Conservation (phyloP, 2,329 filamentous ascomycete species). For the Polychaeton citri region DNA sequence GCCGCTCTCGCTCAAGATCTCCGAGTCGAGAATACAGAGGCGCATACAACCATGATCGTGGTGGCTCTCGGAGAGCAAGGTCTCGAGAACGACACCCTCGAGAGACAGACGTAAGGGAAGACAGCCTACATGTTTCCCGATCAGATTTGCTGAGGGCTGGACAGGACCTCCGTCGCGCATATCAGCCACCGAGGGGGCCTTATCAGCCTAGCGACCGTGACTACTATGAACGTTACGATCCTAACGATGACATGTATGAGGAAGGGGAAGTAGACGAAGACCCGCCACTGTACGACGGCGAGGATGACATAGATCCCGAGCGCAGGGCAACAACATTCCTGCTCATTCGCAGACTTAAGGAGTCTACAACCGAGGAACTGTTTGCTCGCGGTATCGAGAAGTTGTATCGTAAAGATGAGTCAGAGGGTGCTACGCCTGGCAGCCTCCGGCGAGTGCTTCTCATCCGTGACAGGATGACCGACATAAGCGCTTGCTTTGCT, state of each 20-base stretch:
- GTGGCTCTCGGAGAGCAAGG: not conserved
- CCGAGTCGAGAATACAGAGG: not conserved
- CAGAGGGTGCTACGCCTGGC: conserved; percentile 52
- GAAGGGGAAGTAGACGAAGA: conserved; percentile 1
- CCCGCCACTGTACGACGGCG: conserved; percentile 9
- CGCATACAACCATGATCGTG: not conserved
- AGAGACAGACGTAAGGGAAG: not conserved
- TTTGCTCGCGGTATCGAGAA: conserved; percentile 62
- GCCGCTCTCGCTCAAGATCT: not conserved
- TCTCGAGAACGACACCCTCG: not conserved
- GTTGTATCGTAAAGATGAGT: conserved; percentile 44
- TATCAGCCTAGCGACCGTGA: not conserved
- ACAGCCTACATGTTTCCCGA: not conserved
- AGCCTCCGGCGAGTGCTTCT: conserved; percentile 67
- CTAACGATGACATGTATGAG: not conserved
- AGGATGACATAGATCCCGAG: conserved; percentile 11
- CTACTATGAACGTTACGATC: not conserved
- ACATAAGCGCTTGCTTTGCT: conserved; percentile 67
- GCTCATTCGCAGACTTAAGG: conserved; percentile 57
- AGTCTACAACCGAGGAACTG: conserved; percentile 57
- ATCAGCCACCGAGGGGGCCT: not conserved
- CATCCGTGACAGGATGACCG: conserved; percentile 56
- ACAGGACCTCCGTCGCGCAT: not conserved
- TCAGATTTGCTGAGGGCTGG: not conserved
- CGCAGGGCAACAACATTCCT: conserved; percentile 32